phyloP scores from a whole-genome alignment of 73 alveolate species.

The Paramecium sexaurelia region DNA sequence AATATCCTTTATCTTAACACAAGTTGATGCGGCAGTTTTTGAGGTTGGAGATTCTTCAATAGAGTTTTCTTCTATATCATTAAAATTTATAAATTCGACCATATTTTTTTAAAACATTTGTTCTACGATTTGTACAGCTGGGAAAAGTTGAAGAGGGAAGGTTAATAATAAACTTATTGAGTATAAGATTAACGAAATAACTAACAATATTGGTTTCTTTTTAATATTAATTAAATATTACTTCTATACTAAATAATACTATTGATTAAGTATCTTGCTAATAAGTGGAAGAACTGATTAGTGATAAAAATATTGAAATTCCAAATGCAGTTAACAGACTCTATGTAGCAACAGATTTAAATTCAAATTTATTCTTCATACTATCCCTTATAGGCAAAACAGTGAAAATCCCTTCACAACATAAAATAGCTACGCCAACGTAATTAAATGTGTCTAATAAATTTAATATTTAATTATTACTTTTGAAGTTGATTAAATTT shows the following conservation, averaged over 20 bases:
- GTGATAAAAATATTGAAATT: background rate
- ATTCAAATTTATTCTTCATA: background rate
- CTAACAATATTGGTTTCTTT: background rate
- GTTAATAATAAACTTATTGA: background rate
- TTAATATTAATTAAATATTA: background rate
- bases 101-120: background rate
- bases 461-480: background rate
- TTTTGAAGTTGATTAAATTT: background rate
- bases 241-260: background rate
- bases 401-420: background rate
- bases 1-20: background rate
- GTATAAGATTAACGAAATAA: background rate
- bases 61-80: background rate
- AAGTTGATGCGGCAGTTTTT: background rate
- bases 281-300: background rate
- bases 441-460: background rate
- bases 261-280: background rate
- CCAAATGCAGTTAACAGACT: background rate
- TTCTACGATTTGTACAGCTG: background rate
- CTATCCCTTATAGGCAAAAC: background rate
- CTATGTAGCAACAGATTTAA: background rate
- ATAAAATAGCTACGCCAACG: background rate
- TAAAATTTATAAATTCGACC: background rate
- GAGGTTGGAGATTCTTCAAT: background rate
- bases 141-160: background rate